phyloP scores from a whole-genome alignment of 768 basidiomycete species.

The Mycena epipterygia region DNA sequence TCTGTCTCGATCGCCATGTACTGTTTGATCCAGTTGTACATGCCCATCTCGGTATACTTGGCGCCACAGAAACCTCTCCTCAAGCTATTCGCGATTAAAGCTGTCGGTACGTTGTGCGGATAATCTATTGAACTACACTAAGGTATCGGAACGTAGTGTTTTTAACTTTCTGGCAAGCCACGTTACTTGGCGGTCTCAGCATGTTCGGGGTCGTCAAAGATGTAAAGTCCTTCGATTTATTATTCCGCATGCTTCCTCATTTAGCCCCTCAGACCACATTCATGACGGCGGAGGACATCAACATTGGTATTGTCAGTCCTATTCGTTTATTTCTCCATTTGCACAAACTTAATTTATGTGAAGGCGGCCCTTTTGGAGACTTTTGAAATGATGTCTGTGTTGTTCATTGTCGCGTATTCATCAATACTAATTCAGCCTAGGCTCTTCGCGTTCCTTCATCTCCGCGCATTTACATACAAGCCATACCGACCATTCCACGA shows the following conservation, averaged over 20 bases:
- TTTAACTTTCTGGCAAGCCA: constrained; percentile 84
- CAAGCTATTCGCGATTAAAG: constrained; percentile 80
- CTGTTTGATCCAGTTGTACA: constrained; percentile 79
- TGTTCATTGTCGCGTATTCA: constrained; percentile 2
- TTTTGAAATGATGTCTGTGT: constrained; percentile 80
- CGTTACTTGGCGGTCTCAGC: constrained; percentile 67
- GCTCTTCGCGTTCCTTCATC: constrained; percentile 77
- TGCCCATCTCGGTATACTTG: constrained; percentile 68
- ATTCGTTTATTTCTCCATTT: background rate
- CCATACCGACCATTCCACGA: constrained; percentile 60
- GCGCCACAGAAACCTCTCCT: constrained; percentile 71
- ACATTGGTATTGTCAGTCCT: constrained; percentile 69
- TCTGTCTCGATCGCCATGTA: constrained; percentile 87
- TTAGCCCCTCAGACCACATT: constrained; percentile 65
- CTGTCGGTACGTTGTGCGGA: constrained; percentile 65
- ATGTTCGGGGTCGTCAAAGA: constrained; percentile 74
- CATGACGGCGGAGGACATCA: constrained; percentile 82
- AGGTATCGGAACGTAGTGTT: constrained; percentile 59
- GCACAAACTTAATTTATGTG: background rate
- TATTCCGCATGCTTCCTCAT: background rate
- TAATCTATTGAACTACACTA: background rate
- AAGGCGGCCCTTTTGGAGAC: constrained; percentile 72
- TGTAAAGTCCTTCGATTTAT: constrained; percentile 51
- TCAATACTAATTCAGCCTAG: constrained; percentile 45
- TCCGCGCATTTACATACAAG: constrained; percentile 80